Evolutionary conservation across 1,139 yeast species (phyloP).

Genomic region (Starmera stellimalicola): DNA sequence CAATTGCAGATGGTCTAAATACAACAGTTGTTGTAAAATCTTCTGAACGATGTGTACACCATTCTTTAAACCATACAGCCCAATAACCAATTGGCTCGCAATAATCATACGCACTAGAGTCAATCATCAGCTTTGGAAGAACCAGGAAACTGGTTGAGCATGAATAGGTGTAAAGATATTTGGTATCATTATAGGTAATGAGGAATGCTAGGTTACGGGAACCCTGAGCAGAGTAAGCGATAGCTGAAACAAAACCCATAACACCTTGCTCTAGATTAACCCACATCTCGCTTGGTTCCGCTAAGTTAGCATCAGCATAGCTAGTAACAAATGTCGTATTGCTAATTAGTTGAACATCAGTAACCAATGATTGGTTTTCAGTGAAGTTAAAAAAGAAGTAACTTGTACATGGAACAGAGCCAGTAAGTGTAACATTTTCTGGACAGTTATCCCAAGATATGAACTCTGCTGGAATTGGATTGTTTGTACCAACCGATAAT

Average conservation of each 20-base stretch:
- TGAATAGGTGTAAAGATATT: slow-evolving; percentile 5
- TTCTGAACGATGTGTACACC: slow-evolving; percentile 8
- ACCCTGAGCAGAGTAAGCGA: background rate
- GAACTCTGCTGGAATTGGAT: slow-evolving; percentile 4
- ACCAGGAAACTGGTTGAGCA: slow-evolving; percentile 3
- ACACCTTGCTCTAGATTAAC: slow-evolving; percentile 12
- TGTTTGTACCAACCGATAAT: slow-evolving; percentile 3
- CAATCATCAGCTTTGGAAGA: slow-evolving; percentile 1
- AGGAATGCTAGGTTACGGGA: slow-evolving; percentile 4
- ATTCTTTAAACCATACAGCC: slow-evolving; percentile 2
- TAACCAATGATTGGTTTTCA: slow-evolving; percentile 9
- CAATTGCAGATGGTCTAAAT: slow-evolving; percentile 16
- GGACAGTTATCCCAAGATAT: slow-evolving; percentile 7
- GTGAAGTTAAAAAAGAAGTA: slow-evolving; percentile 13
- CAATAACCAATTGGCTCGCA: slow-evolving; percentile 3
- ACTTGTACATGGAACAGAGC: slow-evolving; percentile 1
- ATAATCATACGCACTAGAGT: slow-evolving; percentile 3
- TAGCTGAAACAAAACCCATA: slow-evolving; percentile 1
- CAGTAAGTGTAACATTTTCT: background rate
- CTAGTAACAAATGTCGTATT: slow-evolving; percentile 1
- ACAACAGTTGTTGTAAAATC: slow-evolving; percentile 10
- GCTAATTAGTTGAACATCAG: slow-evolving; percentile 9
- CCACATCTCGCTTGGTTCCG: slow-evolving; percentile 4
- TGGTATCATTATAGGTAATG: slow-evolving; percentile 5
- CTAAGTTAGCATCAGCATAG: background rate